Evolutionary conservation across 495 filamentous ascomycete genomes (phyloP).

Genomic region (Penicillium steckii): DNA sequence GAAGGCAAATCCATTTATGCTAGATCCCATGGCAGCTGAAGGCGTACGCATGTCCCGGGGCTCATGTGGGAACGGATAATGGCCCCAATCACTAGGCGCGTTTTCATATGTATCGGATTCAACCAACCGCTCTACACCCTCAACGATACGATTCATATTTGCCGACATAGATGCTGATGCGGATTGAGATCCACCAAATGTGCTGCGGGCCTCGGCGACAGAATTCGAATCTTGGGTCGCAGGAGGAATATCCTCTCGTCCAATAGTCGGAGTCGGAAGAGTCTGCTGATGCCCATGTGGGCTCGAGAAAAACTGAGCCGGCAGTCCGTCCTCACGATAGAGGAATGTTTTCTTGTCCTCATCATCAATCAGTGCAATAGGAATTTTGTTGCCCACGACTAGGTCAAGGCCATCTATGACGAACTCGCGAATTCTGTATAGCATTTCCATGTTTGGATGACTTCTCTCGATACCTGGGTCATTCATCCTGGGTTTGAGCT

Average conservation of each 20-base stretch:
- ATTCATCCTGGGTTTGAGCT: slow-evolving; percentile 54
- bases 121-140: slow-evolving; percentile 57
- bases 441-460: slow-evolving; percentile 69
- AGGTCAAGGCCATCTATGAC: slow-evolving; percentile 64
- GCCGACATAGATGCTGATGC: slow-evolving; percentile 46
- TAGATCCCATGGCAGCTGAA: slow-evolving; percentile 23
- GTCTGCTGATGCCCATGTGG: slow-evolving; percentile 38
- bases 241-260: slow-evolving; percentile 45
- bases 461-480: slow-evolving; percentile 55
- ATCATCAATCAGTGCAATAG: slow-evolving; percentile 45
- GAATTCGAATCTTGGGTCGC: slow-evolving; percentile 28
- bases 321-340: slow-evolving; percentile 55
- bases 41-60: slow-evolving; percentile 28
- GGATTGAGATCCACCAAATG: slow-evolving; percentile 46
- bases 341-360: slow-evolving; percentile 52
- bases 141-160: slow-evolving; percentile 62
- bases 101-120: slow-evolving; percentile 53
- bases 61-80: slow-evolving; percentile 23
- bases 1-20: slow-evolving; percentile 21
- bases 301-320: slow-evolving; percentile 47
- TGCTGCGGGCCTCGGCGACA: slow-evolving; percentile 34
- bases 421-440: slow-evolving; percentile 65
- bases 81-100: slow-evolving; percentile 28
- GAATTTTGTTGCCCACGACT: slow-evolving; percentile 51
- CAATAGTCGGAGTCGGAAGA: slow-evolving; percentile 39